A percentile compares a stretch with the other conserved stretches of the same genome.
Evolutionary conservation across 2,329 filamentous ascomycete species (phyloP).

Genomic region (Fusarium tupiense): DNA sequence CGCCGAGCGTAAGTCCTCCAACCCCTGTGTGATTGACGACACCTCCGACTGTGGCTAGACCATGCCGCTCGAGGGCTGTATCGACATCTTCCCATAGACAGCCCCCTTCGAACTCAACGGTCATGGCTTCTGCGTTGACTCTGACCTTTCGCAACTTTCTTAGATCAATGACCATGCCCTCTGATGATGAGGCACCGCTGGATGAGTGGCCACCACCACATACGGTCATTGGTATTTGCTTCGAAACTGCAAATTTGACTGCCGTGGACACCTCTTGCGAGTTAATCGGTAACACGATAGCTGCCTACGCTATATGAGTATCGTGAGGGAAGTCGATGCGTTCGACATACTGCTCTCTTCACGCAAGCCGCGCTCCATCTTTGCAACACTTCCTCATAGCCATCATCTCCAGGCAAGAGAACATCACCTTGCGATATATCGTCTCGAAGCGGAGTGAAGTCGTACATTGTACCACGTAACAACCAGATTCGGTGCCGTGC

Average conservation of each 20-base stretch:
- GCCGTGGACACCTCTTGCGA: slow-evolving; percentile 47
- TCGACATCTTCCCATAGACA: slow-evolving; percentile 65
- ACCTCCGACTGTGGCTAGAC: slow-evolving; percentile 67
- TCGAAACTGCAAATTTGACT: slow-evolving; percentile 36
- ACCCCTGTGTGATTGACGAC: slow-evolving; percentile 72
- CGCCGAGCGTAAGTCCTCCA: slow-evolving; percentile 66
- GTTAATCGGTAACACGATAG: slow-evolving; percentile 52
- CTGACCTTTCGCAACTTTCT: slow-evolving; percentile 58
- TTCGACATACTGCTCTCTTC: slow-evolving; percentile 45
- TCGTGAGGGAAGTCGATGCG: background rate
- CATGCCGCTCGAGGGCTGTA: slow-evolving; percentile 56
- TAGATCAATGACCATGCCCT: slow-evolving; percentile 65
- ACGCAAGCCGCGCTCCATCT: slow-evolving; percentile 50
- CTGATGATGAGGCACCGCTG: slow-evolving; percentile 58
- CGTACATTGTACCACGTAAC: slow-evolving; percentile 21
- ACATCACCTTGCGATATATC: slow-evolving; percentile 34
- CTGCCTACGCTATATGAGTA: slow-evolving; percentile 44
- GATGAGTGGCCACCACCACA: slow-evolving; percentile 66
- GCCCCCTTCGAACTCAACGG: slow-evolving; percentile 60
- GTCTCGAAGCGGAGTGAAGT: slow-evolving; percentile 28
- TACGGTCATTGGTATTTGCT: slow-evolving; percentile 60
- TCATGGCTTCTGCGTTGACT: slow-evolving; percentile 56
- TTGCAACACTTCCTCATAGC: slow-evolving; percentile 46
- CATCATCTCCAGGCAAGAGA: slow-evolving; percentile 44
- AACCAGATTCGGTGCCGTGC: background rate